Evolutionary conservation across 192 early-diverging fungal species (phyloP).

Genomic region (Coemansia sp.): DNA sequence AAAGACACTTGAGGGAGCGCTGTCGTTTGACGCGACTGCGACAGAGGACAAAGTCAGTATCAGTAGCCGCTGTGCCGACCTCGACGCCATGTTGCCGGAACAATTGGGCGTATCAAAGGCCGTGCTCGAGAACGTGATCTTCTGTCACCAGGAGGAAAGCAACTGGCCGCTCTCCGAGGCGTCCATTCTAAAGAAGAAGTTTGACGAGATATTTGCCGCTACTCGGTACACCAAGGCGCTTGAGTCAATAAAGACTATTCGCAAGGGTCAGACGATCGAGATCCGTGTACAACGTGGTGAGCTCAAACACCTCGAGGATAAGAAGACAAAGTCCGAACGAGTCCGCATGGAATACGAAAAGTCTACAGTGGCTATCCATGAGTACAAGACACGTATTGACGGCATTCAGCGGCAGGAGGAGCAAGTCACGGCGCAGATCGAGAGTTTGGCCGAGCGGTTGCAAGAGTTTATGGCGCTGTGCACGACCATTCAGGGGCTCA

Average conservation of each 20-base stretch:
- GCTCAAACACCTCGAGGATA: conserved; percentile 66
- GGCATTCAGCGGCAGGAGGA: conserved; percentile 47
- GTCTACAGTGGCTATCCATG: conserved; percentile 48
- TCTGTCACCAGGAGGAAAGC: conserved; percentile 98
- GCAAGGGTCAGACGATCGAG: conserved; percentile 68
- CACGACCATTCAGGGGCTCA: conserved; percentile 44
- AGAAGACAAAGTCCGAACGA: conserved; percentile 73
- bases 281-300: conserved; percentile 65
- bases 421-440: conserved; percentile 52
- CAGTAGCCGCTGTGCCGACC: conserved; percentile 78
- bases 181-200: conserved; percentile 85
- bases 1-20: conserved; percentile 80
- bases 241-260: conserved; percentile 73
- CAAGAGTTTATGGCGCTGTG: conserved; percentile 48
- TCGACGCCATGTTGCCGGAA: conserved; percentile 81
- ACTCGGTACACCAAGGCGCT: conserved; percentile 92
- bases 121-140: conserved; percentile 97
- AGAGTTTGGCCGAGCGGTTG: conserved; percentile 52
- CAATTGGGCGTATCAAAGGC: conserved; percentile 90
- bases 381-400: conserved; percentile 44
- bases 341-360: conserved; percentile 53
- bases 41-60: conserved; percentile 71
- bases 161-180: conserved; percentile 97
- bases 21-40: conserved; percentile 60
- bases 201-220: conserved; percentile 97